These are phyloP conservation scores for Aspergillus baeticus DNA, from an alignment of 495 filamentous ascomycete species.

Conservation along the genomic window DNA sequence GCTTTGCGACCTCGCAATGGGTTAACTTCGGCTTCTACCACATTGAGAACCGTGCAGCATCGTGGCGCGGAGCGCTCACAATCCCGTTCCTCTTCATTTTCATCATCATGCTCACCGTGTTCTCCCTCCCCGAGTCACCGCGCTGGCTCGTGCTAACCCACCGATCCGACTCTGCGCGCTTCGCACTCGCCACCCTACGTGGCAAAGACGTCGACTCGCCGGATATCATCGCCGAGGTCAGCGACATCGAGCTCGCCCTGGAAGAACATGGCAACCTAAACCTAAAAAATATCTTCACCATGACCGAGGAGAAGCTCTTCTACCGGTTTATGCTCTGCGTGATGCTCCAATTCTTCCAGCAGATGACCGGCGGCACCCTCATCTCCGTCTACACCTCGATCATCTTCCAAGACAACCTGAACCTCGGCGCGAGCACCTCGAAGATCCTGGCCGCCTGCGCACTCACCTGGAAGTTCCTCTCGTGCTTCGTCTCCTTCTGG, in stretches of 20 bases:
- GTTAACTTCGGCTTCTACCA: constrained; percentile 46
- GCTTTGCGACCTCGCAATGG: constrained; percentile 45
- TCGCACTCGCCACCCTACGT: constrained; percentile 29
- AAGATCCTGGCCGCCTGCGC: constrained; percentile 23
- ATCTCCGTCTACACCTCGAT: constrained; percentile 19
- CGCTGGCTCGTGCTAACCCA: constrained; percentile 55
- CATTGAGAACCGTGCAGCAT: constrained; percentile 35
- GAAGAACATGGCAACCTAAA: constrained; percentile 19
- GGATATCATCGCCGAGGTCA: constrained; percentile 28
- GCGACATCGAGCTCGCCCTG: constrained; percentile 34
- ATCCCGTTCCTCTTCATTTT: constrained; percentile 59
- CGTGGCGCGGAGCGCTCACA: constrained; percentile 50
- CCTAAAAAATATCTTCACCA: constrained; percentile 16
- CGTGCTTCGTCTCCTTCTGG: constrained; percentile 20
- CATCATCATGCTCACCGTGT: constrained; percentile 54
- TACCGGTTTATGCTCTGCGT: constrained; percentile 27
- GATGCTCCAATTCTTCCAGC: constrained; percentile 29
- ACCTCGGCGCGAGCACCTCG: constrained; percentile 15
- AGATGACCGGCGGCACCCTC: constrained; percentile 20
- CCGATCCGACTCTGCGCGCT: constrained; percentile 48
- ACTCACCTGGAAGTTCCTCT: constrained; percentile 47
- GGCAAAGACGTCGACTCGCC: constrained; percentile 24
- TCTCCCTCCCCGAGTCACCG: constrained; percentile 60
- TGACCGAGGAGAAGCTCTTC: constrained; percentile 16
- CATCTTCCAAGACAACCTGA: constrained; percentile 21